These are phyloP conservation scores for Pistacia vera DNA, from an alignment of 345 rosid genomes.

Conservation along the genomic window DNA sequence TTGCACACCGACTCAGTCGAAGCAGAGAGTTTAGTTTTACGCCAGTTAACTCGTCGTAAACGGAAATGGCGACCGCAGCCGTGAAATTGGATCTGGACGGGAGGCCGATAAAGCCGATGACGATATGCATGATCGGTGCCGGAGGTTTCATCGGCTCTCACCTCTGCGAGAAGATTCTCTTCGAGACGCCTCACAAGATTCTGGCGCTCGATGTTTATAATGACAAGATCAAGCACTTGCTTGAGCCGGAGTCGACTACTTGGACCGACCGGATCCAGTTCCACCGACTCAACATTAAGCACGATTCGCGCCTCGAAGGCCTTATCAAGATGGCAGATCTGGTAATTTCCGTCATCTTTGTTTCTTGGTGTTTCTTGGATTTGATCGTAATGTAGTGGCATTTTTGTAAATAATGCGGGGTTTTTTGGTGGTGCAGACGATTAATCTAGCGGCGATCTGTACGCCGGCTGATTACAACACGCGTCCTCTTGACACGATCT, in stretches of 20 bases:
- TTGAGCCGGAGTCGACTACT: constrained; percentile 55
- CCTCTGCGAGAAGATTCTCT: constrained; percentile 83
- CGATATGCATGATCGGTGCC: constrained; percentile 97
- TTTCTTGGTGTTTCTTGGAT: neutral
- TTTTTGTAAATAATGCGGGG: constrained; percentile 10
- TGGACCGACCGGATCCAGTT: constrained; percentile 91
- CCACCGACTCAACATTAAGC: constrained; percentile 93
- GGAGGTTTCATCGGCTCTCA: constrained; percentile 99
- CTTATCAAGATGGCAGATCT: constrained; percentile 97
- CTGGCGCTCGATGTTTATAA: constrained; percentile 94
- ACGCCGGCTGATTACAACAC: constrained; percentile 99
- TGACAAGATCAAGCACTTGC: constrained; percentile 95
- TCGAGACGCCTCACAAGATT: constrained; percentile 82
- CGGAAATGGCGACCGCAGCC: constrained; percentile 35
- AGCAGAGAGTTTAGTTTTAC: neutral
- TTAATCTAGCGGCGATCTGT: constrained; percentile 98
- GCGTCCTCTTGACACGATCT: constrained; percentile 95
- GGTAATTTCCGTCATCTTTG: constrained; percentile 35
- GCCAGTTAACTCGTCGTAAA: neutral
- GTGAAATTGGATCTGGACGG: constrained; percentile 85
- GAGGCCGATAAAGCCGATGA: constrained; percentile 68
- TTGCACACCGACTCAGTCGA: neutral
- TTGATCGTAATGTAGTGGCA: neutral
- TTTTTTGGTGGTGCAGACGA: constrained; percentile 44
- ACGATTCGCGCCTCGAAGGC: constrained; percentile 94